Percentiles rank a stretch among this genome's conserved stretches.
These are phyloP conservation scores for Escovopsis sp. DNA, from an alignment of 2,329 filamentous ascomycete genomes.

Conservation along the genomic window DNA sequence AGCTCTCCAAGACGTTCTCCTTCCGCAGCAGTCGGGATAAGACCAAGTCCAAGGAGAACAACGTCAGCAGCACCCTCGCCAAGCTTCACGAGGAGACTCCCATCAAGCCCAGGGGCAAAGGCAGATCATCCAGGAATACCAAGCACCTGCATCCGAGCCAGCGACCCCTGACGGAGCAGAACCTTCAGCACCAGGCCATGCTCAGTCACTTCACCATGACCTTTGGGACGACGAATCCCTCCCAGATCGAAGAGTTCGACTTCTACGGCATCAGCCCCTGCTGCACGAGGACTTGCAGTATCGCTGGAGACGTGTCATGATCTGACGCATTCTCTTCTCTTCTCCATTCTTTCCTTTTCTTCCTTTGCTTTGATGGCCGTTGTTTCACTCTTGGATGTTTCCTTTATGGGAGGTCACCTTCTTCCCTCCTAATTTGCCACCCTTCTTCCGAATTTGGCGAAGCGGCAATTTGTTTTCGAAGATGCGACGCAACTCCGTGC, in stretches of 20 bases:
- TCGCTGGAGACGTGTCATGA: conserved; percentile 14
- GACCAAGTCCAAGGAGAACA: conserved; percentile 13
- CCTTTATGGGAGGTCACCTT: not conserved
- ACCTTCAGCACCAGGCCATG: conserved; percentile 32
- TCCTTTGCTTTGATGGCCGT: not conserved
- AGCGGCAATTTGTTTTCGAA: too few relatives aligned
- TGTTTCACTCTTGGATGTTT: conserved; percentile 2
- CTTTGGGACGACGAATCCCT: conserved; percentile 25
- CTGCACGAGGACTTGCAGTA: conserved; percentile 25
- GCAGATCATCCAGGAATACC: conserved; percentile 12
- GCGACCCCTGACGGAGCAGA: conserved; percentile 29
- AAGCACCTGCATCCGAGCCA: conserved; percentile 27
- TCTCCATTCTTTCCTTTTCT: not conserved
- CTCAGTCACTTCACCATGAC: conserved; percentile 30
- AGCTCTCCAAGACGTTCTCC: conserved; percentile 17
- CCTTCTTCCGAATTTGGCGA: too few relatives aligned
- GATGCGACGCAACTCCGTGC: too few relatives aligned
- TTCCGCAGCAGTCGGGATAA: conserved; percentile 13
- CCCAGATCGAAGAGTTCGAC: conserved; percentile 19
- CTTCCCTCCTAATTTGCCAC: too few relatives aligned
- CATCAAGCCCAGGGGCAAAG: conserved; percentile 4
- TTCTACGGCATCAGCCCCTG: conserved; percentile 29
- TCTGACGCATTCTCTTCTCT: too few relatives aligned
- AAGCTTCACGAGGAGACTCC: too few relatives aligned
- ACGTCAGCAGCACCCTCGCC: too few relatives aligned